Conservation (phyloP, 345 rosid species). For the Murraya koenigii region DNA sequence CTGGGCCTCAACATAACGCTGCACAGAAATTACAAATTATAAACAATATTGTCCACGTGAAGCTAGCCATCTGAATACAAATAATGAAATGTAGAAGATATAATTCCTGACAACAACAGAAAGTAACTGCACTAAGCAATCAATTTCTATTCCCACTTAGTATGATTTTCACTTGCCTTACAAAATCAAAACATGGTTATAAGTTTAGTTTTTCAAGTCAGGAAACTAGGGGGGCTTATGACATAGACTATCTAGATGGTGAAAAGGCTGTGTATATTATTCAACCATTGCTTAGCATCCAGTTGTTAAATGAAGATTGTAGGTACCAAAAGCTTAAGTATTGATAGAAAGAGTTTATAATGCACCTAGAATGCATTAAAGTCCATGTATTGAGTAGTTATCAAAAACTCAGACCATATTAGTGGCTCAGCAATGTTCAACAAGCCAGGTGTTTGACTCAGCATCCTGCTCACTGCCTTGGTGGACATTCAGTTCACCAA, state of each 20-base stretch:
- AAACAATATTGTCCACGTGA: not conserved
- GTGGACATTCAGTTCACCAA: not conserved
- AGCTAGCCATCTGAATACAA: conserved; percentile 3
- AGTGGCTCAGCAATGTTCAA: not conserved
- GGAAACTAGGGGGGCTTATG: not conserved
- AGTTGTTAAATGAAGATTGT: not conserved
- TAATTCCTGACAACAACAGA: not conserved
- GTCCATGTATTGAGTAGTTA: not conserved
- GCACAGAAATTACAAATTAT: conserved; percentile 34
- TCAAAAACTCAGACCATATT: not conserved
- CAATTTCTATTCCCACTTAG: not conserved
- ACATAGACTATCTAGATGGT: not conserved
- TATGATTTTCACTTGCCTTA: not conserved
- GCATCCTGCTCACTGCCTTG: not conserved
- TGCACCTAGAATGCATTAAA: not conserved
- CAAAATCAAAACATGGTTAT: not conserved
- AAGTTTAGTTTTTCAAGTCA: not conserved
- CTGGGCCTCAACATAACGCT: conserved; percentile 98
- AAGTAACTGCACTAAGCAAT: conserved; percentile 4
- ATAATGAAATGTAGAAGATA: conserved; percentile 5
- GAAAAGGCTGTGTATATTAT: not conserved
- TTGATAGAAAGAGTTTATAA: not conserved
- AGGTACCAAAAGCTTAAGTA: not conserved
- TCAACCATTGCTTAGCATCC: not conserved
- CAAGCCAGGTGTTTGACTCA: not conserved